Percentiles rank a stretch among this genome's conserved stretches.
Evolutionary conservation across 345 rosid genomes (phyloP).

Genomic region (Hibiscus trionum): DNA sequence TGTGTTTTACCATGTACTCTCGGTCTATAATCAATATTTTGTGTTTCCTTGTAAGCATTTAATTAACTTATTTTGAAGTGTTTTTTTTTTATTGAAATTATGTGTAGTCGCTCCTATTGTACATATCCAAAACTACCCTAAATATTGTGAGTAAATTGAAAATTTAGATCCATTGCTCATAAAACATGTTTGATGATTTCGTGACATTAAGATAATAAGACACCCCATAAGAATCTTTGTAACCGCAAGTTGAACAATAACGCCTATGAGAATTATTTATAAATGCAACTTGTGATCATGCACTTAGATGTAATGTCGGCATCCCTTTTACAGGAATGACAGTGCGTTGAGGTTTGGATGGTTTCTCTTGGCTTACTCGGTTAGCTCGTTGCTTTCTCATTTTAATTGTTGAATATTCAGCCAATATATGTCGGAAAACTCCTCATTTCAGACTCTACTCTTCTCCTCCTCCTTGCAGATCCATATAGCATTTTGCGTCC

Average conservation of each 20-base stretch:
- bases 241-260: too few species aligned
- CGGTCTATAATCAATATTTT: too few species aligned
- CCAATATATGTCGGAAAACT: conserved; percentile 10
- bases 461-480: conserved; percentile 43
- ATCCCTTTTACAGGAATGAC: conserved; percentile 68
- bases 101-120: too few species aligned
- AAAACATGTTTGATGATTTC: too few species aligned
- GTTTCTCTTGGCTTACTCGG: conserved; percentile 73
- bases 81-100: too few species aligned
- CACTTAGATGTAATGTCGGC: background rate
- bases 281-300: background rate
- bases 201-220: too few species aligned
- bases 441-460: conserved; percentile 5
- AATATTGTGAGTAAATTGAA: background rate
- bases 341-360: conserved; percentile 94
- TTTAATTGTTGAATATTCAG: conserved; percentile 5
- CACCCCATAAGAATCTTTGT: too few species aligned
- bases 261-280: background rate
- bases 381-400: conserved; percentile 27
- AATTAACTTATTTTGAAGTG: too few species aligned
- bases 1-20: too few species aligned
- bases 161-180: background rate
- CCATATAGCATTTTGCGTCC: conserved; percentile 78
- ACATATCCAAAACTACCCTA: too few species aligned
- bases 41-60: too few species aligned